Evolutionary conservation across 108 stramenopile species (phyloP).

Genomic region (Cyclotella atomus): DNA sequence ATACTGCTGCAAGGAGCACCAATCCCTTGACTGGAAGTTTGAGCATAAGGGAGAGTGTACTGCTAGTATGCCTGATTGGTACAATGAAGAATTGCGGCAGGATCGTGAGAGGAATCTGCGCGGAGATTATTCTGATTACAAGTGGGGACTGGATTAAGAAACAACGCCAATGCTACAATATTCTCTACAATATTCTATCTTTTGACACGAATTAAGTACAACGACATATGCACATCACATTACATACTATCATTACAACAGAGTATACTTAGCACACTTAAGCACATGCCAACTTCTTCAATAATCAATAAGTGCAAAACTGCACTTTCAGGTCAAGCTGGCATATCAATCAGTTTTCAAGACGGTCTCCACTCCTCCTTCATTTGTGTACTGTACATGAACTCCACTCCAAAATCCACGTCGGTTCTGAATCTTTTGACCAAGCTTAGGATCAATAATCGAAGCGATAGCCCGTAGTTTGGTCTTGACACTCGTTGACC

Average conservation of each 20-base stretch:
- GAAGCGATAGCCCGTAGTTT: background rate
- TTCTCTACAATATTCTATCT: no score
- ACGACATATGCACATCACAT: no score
- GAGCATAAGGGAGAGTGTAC: conserved; percentile 14
- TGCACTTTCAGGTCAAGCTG: no score
- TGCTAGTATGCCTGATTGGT: background rate
- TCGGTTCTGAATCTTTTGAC: background rate
- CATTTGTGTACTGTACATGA: background rate
- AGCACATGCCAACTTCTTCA: no score
- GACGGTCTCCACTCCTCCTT: background rate
- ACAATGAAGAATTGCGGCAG: background rate
- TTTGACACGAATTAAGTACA: no score
- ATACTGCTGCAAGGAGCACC: conserved; percentile 15
- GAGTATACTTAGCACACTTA: no score
- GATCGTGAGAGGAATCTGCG: background rate
- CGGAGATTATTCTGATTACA: conserved; percentile 11
- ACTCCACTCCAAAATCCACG: background rate
- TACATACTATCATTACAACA: no score
- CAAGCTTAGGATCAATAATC: background rate
- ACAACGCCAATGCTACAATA: no score
- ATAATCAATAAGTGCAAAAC: no score
- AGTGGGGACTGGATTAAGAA: background rate
- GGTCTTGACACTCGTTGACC: background rate
- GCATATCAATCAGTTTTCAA: no score
- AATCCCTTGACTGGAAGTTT: conserved; percentile 8